Conservation (phyloP, 768 basidiomycete genomes). For the Sarcodon sp. region DNA sequence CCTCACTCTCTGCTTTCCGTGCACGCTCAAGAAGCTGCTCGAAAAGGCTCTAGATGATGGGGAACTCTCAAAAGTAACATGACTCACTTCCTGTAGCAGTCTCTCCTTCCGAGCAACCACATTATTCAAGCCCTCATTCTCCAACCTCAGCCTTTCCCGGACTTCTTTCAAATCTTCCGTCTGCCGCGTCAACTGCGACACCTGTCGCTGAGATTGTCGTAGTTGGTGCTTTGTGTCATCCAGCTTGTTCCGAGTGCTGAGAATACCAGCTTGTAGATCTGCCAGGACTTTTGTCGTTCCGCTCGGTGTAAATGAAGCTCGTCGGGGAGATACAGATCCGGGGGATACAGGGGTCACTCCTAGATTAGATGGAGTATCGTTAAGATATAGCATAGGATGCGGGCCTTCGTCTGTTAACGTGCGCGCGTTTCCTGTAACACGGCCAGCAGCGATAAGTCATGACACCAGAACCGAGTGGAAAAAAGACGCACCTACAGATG, state of each 20-base stretch:
- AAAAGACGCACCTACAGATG: constrained; percentile 50
- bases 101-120: constrained; percentile 84
- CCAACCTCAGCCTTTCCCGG: constrained; percentile 66
- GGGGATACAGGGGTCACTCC: constrained; percentile 25
- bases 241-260: constrained; percentile 65
- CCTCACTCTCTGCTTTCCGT: constrained; percentile 75
- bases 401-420: constrained; percentile 65
- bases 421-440: constrained; percentile 61
- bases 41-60: background rate
- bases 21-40: constrained; percentile 55
- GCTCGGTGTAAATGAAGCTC: constrained; percentile 53
- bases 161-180: constrained; percentile 85
- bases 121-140: constrained; percentile 82
- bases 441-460: constrained; percentile 7
- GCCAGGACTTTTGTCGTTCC: constrained; percentile 83
- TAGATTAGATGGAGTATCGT: constrained; percentile 18
- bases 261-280: constrained; percentile 75
- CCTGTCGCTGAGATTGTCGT: constrained; percentile 67
- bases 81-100: constrained; percentile 65
- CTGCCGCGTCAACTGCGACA: constrained; percentile 74
- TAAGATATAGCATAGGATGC: constrained; percentile 14
- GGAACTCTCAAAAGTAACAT: background rate
- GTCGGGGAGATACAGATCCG: constrained; percentile 28
- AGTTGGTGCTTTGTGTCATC: constrained; percentile 83
- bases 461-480: constrained; percentile 11